Evolutionary conservation across 257 asterid genomes (phyloP).

Genomic region (Rhazya stricta): DNA sequence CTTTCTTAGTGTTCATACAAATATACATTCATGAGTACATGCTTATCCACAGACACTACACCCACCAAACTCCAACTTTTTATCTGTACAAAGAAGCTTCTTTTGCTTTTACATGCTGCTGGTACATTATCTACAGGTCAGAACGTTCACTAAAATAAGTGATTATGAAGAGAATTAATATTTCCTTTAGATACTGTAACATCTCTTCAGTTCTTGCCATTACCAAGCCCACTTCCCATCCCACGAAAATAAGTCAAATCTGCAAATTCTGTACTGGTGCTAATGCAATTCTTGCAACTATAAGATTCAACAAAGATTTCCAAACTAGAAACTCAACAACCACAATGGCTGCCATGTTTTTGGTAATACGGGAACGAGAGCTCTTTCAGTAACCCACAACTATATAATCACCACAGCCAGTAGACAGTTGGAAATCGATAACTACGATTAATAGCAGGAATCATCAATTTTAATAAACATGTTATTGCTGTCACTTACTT

Average conservation of each 20-base stretch:
- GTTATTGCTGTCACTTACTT: slow-evolving; percentile 45
- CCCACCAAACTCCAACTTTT: too few relatives aligned
- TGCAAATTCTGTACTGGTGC: not conserved
- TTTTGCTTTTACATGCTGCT: too few relatives aligned
- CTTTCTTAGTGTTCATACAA: too few relatives aligned
- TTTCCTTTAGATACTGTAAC: not conserved
- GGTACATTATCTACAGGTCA: not conserved
- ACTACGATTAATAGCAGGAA: not conserved
- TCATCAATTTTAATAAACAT: not conserved
- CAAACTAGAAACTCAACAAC: not conserved
- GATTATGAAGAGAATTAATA: not conserved
- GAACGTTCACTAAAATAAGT: not conserved
- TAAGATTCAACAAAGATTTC: not conserved
- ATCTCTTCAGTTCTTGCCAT: not conserved
- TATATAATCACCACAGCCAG: not conserved
- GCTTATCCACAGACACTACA: too few relatives aligned
- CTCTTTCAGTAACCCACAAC: not conserved
- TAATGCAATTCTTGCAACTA: not conserved
- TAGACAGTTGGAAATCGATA: not conserved
- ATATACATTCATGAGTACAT: too few relatives aligned
- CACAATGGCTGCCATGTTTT: not conserved
- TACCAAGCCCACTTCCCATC: not conserved
- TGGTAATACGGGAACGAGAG: not conserved
- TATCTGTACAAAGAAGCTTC: too few relatives aligned
- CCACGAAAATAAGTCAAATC: not conserved